phyloP scores from a whole-genome alignment of 495 filamentous ascomycete genomes.

The Podospora pseudoanserina region DNA sequence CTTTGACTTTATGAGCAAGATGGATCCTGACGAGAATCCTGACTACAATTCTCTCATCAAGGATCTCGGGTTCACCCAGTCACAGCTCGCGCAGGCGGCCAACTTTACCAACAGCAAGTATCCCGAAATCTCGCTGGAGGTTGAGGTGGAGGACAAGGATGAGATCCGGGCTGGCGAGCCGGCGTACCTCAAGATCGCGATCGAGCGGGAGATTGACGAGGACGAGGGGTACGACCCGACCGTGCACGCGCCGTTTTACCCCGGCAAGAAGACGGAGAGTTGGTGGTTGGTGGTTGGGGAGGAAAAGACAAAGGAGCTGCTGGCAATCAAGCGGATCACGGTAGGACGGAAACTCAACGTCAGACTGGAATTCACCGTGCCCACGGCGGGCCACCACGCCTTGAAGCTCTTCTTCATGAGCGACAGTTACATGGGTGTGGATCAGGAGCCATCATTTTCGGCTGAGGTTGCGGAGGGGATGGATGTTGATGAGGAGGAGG shows the following conservation, averaged over 20 bases:
- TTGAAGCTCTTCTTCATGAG: slow-evolving; percentile 94
- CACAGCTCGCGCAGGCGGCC: slow-evolving; percentile 82
- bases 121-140: slow-evolving; percentile 85
- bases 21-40: slow-evolving; percentile 88
- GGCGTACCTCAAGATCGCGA: slow-evolving; percentile 77
- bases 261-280: slow-evolving; percentile 89
- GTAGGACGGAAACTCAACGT: slow-evolving; percentile 73
- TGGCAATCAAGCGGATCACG: slow-evolving; percentile 93
- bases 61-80: slow-evolving; percentile 71
- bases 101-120: slow-evolving; percentile 96
- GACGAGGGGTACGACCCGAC: slow-evolving; percentile 72
- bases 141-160: slow-evolving; percentile 78
- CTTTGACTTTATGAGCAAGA: slow-evolving; percentile 97
- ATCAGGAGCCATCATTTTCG: slow-evolving; percentile 87
- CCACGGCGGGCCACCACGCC: slow-evolving; percentile 77
- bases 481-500: slow-evolving; percentile 89
- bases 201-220: slow-evolving; percentile 77
- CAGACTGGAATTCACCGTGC: slow-evolving; percentile 83
- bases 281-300: slow-evolving; percentile 96
- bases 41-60: slow-evolving; percentile 72
- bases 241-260: slow-evolving; percentile 96
- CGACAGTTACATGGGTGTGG: slow-evolving; percentile 95
- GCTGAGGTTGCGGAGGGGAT: slow-evolving; percentile 85
- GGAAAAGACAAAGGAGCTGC: slow-evolving; percentile 75
- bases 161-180: slow-evolving; percentile 74